Evolutionary conservation across 2,329 filamentous ascomycete species (phyloP).

Genomic region (Cladosporium sp.): DNA sequence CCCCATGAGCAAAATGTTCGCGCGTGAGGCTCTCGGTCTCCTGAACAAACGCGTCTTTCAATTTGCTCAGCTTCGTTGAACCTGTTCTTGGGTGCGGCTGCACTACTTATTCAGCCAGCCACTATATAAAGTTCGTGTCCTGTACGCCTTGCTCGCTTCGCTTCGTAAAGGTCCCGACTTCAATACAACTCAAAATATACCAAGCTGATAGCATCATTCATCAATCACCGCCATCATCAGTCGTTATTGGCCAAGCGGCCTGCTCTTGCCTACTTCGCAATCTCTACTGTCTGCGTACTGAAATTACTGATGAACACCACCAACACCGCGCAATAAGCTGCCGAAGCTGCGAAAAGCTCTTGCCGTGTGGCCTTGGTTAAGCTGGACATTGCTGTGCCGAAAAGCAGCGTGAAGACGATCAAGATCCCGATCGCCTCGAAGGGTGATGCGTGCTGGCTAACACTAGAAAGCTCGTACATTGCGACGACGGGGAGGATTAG

Average conservation of each 20-base stretch:
- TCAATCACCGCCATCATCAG: too few species aligned
- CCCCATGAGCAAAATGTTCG: background rate
- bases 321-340: constrained; percentile 24
- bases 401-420: background rate
- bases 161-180: background rate
- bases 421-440: background rate
- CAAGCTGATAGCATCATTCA: too few species aligned
- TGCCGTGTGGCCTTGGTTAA: constrained; percentile 22
- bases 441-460: background rate
- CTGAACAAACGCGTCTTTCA: background rate
- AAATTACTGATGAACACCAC: constrained; percentile 28
- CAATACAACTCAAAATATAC: background rate
- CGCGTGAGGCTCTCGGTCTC: background rate
- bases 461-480: background rate
- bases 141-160: background rate
- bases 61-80: background rate
- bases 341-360: constrained; percentile 26
- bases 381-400: constrained; percentile 11
- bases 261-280: background rate
- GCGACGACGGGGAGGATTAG: background rate
- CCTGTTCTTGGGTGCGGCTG: background rate
- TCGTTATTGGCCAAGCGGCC: too few species aligned
- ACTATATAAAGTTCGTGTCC: background rate
- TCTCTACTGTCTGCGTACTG: constrained; percentile 8
- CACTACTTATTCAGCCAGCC: background rate